Conservation (phyloP, 805 yeast genomes). For the Henningerozyma blattae region DNA sequence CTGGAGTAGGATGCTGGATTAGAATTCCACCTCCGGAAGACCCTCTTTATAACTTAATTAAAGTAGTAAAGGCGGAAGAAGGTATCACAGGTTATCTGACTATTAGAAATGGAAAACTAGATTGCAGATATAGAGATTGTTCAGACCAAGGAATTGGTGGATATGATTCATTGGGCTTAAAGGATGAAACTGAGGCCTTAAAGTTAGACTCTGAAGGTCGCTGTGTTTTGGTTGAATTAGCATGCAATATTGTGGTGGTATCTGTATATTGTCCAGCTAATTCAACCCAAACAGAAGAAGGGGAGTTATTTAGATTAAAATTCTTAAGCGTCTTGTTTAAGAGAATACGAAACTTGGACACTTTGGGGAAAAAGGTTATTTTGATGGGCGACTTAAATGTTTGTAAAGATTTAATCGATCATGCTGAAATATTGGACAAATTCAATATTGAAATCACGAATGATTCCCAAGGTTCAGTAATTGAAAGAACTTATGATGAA, state of each 20-base stretch:
- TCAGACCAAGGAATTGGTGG: slow-evolving; percentile 49
- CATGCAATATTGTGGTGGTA: slow-evolving; percentile 47
- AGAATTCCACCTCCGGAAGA: slow-evolving; percentile 38
- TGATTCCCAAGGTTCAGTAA: slow-evolving; percentile 26
- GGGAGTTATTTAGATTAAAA: slow-evolving; percentile 41
- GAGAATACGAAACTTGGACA: slow-evolving; percentile 46
- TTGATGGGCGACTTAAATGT: slow-evolving; percentile 87
- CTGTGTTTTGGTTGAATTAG: slow-evolving; percentile 61
- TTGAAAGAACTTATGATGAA: slow-evolving; percentile 18
- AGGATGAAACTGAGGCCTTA: slow-evolving; percentile 28
- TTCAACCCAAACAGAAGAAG: slow-evolving; percentile 59
- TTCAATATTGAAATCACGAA: slow-evolving; percentile 20
- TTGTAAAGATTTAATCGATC: slow-evolving; percentile 67
- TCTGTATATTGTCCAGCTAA: slow-evolving; percentile 87
- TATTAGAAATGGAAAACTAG: slow-evolving; percentile 5
- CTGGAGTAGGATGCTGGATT: slow-evolving; percentile 83
- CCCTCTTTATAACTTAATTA: slow-evolving; percentile 28
- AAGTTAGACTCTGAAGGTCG: slow-evolving; percentile 78
- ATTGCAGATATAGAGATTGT: slow-evolving; percentile 14
- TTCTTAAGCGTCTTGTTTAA: slow-evolving; percentile 50
- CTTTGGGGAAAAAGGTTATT: slow-evolving; percentile 53
- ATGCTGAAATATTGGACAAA: slow-evolving; percentile 49
- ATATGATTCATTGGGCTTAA: slow-evolving; percentile 31
- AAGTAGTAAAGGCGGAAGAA: slow-evolving; percentile 71
- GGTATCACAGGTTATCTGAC: slow-evolving; percentile 65